Conservation (phyloP, 2,329 filamentous ascomycete species). For the Fusarium phyllophilum region DNA sequence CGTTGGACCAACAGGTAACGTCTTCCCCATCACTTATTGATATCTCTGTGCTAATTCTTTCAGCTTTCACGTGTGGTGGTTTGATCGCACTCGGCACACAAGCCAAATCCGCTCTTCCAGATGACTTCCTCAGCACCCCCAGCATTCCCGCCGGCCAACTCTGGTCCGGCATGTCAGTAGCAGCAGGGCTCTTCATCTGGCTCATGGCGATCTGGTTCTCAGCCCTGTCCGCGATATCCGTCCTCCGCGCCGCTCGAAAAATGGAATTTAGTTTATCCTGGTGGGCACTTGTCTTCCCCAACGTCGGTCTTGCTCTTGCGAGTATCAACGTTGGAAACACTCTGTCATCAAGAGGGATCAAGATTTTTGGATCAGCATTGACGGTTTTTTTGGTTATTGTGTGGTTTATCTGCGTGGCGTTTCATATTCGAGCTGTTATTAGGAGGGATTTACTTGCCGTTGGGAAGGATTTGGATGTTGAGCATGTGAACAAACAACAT, state of each 20-base stretch:
- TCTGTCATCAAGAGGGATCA: background rate
- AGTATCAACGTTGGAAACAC: constrained; percentile 12
- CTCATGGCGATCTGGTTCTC: constrained; percentile 23
- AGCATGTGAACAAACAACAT: constrained; percentile 3
- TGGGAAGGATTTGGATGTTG: constrained; percentile 19
- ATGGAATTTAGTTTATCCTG: constrained; percentile 16
- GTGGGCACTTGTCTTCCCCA: constrained; percentile 24
- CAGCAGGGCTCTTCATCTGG: constrained; percentile 20
- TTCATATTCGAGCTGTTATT: background rate
- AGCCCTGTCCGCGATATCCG: background rate
- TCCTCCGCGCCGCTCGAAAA: background rate
- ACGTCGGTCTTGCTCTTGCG: constrained; percentile 13
- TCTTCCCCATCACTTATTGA: accelerated
- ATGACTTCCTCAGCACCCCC: background rate
- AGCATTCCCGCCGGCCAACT: constrained; percentile 7
- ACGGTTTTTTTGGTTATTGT: background rate
- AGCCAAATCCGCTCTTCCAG: background rate
- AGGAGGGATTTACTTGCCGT: constrained; percentile 7
- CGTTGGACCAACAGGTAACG: constrained; percentile 8
- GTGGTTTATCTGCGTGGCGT: constrained; percentile 6
- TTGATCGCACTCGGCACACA: constrained; percentile 9
- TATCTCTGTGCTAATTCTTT: accelerated
- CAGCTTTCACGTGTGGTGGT: constrained; percentile 9
- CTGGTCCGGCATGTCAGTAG: constrained; percentile 7
- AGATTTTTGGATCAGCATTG: background rate